These are phyloP conservation scores for Candida maris DNA, from an alignment of 805 yeast genomes.

Conservation along the genomic window DNA sequence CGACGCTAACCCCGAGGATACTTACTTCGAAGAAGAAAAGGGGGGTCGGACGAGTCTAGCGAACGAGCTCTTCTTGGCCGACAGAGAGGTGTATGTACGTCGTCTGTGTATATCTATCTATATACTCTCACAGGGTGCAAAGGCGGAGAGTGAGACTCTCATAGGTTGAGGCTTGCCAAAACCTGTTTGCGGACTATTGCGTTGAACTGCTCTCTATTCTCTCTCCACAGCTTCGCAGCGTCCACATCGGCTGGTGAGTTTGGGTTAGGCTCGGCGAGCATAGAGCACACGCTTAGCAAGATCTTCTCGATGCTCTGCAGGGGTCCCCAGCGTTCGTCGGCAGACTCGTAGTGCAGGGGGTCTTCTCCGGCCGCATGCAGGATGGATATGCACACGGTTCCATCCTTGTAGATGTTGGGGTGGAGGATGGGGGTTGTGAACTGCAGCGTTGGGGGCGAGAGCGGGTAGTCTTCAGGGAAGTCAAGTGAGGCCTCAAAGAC, in stretches of 20 bases:
- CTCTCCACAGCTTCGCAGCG: conserved; percentile 87
- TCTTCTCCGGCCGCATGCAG: conserved; percentile 97
- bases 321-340: conserved; percentile 98
- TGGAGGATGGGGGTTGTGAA: conserved; percentile 82
- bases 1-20: no score
- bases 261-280: conserved; percentile 95
- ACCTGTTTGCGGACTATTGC: conserved; percentile 65
- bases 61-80: no score
- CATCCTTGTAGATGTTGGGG: conserved; percentile 92
- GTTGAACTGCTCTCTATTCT: conserved; percentile 65
- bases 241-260: conserved; percentile 92
- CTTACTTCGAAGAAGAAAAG: no score
- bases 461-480: conserved; percentile 53
- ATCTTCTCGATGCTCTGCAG: conserved; percentile 98
- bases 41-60: no score
- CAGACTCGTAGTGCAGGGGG: conserved; percentile 90
- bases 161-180: conserved; percentile 66
- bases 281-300: conserved; percentile 84
- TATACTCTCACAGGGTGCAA: no score
- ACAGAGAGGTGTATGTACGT: no score
- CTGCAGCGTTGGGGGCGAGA: conserved; percentile 54
- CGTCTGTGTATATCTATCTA: no score
- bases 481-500: conserved; percentile 48
- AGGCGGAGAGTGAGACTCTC: conserved; percentile 5
- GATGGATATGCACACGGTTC: conserved; percentile 93